Percentiles rank a stretch among this genome's conserved stretches.
phyloP scores from a whole-genome alignment of 2,329 filamentous ascomycete genomes.

The Pseudocercospora macadamiae region DNA sequence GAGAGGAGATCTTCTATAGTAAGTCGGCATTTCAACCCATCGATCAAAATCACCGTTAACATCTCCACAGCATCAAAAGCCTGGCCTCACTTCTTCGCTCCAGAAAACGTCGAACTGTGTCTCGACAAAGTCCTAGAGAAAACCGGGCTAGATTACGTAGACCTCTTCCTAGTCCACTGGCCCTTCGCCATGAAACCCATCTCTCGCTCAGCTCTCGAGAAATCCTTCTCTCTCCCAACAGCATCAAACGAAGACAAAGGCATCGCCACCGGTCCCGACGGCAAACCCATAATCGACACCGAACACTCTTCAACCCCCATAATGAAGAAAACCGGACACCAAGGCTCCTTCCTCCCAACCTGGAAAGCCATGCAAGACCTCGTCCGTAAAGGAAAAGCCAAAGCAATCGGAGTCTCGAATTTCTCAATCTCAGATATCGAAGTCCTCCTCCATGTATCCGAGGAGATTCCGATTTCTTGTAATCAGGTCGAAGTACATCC shows the following conservation, averaged over 20 bases:
- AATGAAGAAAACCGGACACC: constrained; percentile 18
- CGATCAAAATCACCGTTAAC: neutral
- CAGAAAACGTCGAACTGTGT: constrained; percentile 29
- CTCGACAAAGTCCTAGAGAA: constrained; percentile 44
- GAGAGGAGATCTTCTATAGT: constrained; percentile 32
- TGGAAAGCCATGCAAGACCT: constrained; percentile 36
- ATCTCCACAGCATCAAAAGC: constrained; percentile 21
- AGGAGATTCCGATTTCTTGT: constrained; percentile 28
- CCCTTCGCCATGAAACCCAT: constrained; percentile 31
- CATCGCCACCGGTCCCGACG: constrained; percentile 12
- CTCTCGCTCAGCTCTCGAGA: constrained; percentile 24
- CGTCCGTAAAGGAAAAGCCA: constrained; percentile 31
- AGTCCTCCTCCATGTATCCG: constrained; percentile 26
- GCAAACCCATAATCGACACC: constrained; percentile 28
- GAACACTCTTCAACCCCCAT: constrained; percentile 26
- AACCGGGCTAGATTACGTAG: constrained; percentile 46
- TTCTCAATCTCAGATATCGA: constrained; percentile 33
- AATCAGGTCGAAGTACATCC: constrained; percentile 38
- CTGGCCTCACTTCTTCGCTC: constrained; percentile 30
- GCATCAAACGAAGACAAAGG: constrained; percentile 19
- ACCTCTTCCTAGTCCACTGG: constrained; percentile 50
- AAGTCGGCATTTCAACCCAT: neutral
- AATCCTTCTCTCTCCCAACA: constrained; percentile 17
- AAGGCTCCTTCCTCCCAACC: constrained; percentile 31
- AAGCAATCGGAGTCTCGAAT: constrained; percentile 35